Conservation (phyloP, 148 eudicot species). For the Arctostaphylos glauca region DNA sequence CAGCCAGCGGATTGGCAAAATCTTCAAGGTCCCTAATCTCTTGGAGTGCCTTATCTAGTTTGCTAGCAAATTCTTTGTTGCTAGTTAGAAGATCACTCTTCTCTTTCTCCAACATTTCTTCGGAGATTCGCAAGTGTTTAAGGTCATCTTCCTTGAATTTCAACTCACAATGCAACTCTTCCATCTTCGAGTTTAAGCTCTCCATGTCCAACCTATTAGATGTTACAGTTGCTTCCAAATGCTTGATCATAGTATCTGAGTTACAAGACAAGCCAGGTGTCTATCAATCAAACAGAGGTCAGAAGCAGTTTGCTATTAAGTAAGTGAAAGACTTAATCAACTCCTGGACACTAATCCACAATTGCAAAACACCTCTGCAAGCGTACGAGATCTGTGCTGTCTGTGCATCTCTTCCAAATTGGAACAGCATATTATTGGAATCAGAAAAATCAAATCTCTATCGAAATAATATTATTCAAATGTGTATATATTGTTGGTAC, state of each 20-base stretch:
- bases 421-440: background rate
- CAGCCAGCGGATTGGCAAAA: conserved; percentile 45
- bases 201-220: conserved; percentile 42
- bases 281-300: conserved; percentile 6
- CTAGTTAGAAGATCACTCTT: conserved; percentile 51
- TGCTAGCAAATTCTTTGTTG: conserved; percentile 43
- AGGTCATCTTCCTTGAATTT: conserved; percentile 61
- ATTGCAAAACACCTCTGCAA: background rate
- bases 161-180: conserved; percentile 45
- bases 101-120: conserved; percentile 55
- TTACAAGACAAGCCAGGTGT: conserved; percentile 16
- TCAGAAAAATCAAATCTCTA: background rate
- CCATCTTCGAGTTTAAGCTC: conserved; percentile 50
- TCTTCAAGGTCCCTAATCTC: conserved; percentile 65
- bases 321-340: background rate
- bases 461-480: background rate
- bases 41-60: conserved; percentile 51
- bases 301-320: background rate
- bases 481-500: background rate
- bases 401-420: background rate
- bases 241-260: conserved; percentile 62
- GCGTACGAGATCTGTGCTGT: background rate
- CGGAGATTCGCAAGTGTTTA: conserved; percentile 39
- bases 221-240: conserved; percentile 59
- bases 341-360: background rate